A percentile compares a stretch with the other conserved stretches of the same genome.
phyloP scores from a whole-genome alignment of 805 yeast genomes.

The Pichia kluyveri region DNA sequence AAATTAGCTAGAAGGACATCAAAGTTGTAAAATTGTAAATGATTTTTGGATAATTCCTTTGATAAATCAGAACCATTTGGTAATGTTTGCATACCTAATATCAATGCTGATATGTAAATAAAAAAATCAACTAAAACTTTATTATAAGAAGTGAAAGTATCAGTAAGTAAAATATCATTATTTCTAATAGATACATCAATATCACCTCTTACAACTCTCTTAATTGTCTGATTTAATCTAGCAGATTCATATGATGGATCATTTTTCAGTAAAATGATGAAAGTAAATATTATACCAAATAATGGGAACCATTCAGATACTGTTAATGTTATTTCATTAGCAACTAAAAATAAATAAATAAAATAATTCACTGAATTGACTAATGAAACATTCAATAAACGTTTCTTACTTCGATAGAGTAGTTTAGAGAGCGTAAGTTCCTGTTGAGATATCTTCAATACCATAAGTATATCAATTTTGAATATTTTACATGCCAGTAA shows the following conservation, averaged over 20 bases:
- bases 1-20: conserved; percentile 28
- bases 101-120: conserved; percentile 41
- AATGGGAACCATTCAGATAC: conserved; percentile 30
- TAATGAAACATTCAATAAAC: conserved; percentile 15
- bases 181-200: conserved; percentile 54
- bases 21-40: conserved; percentile 20
- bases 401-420: conserved; percentile 11
- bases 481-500: conserved; percentile 29
- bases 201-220: conserved; percentile 47
- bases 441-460: conserved; percentile 26
- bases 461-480: conserved; percentile 37
- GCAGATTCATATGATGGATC: conserved; percentile 26
- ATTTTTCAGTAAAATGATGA: conserved; percentile 27
- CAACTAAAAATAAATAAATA: conserved; percentile 20
- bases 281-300: conserved; percentile 27
- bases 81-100: conserved; percentile 26
- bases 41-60: conserved; percentile 23
- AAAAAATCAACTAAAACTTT: conserved; percentile 67
- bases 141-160: conserved; percentile 74
- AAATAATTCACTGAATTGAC: conserved; percentile 21
- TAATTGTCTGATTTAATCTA: conserved; percentile 40
- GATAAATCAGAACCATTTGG: conserved; percentile 18
- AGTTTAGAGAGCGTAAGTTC: conserved; percentile 14
- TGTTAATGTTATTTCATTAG: conserved; percentile 18
- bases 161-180: conserved; percentile 77